Base-by-base conservation (phyloP, 768 basidiomycete species). In the Kwoniella sp. region DNA sequence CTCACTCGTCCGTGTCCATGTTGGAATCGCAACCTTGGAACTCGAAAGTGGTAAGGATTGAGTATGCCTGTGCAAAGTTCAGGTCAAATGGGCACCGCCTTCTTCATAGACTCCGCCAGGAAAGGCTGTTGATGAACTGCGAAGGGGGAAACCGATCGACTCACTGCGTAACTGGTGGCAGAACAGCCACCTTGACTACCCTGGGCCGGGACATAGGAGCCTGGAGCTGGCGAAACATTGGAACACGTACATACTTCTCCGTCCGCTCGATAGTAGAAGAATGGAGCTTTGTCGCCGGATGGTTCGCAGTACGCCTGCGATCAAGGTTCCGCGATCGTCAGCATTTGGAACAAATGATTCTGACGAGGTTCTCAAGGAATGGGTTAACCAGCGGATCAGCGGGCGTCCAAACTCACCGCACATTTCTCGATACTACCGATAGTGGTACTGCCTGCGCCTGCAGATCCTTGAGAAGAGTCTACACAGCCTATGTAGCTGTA, bases 1-100 rank as follows among this genome's bases (percentile, higher is more conserved):
- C 46, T 36, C 46, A 58, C 56, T 58, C 30, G 27, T 60, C 59
- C 25, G 59, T 60, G 29, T 19, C 59, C 59, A 60, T 60, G 37
- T 60, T 60, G 8, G 50, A 25, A 24, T 40, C 24, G 36, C 59
- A 60, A 4, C 50, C 49, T 46, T 46, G 50, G 21, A 60, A 60
- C 1, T 60, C 12, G 51, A 60, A 60, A 15, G 59, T 26, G 17
- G 59, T 60, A 2, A 10, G 1, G 7, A 37, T 21, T 8, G 49
- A 30, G 37, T 52, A 60, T 5, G 24, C 26, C 59, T 60, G 21
- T 37, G n/a, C 29, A 13, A 30, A 9, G n/a, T n/a, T n/a, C n/a
- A n/a, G n/a, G n/a, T n/a, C n/a, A n/a, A n/a, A n/a, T n/a, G n/a
- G n/a, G n/a, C n/a, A n/a, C n/a, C 49, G 12, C n/a, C 12, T 50